Evolutionary conservation across 164 flowering plant genomes (phyloP).

Genomic region (Sedum album): DNA sequence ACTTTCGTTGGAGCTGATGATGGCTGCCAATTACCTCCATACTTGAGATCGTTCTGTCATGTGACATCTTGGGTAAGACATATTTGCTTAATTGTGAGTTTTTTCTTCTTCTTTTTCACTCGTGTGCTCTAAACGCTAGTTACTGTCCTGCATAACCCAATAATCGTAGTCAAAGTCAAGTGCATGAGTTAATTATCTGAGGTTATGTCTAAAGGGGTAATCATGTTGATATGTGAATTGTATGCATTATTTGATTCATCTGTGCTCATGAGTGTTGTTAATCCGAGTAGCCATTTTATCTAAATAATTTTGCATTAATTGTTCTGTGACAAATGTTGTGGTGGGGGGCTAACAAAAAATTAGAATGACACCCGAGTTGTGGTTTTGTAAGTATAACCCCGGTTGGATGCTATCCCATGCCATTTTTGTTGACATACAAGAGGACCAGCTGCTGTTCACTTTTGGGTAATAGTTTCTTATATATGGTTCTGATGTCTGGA

Average conservation of each 20-base stretch:
- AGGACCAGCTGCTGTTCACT: neutral
- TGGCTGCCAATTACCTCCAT: constrained; percentile 91
- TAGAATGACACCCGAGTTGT: too few relatives aligned
- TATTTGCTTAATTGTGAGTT: too few relatives aligned
- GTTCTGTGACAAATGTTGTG: too few relatives aligned
- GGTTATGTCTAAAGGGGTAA: neutral
- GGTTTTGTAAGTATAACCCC: neutral
- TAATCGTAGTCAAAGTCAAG: too few relatives aligned
- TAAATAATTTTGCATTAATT: too few relatives aligned
- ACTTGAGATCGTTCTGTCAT: constrained; percentile 40
- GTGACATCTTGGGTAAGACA: too few relatives aligned
- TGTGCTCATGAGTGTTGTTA: neutral
- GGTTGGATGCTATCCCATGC: neutral
- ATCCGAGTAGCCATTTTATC: neutral
- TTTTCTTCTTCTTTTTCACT: neutral
- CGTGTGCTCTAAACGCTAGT: too few relatives aligned
- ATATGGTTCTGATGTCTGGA: neutral
- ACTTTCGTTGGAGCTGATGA: constrained; percentile 78
- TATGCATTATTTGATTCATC: neutral
- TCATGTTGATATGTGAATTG: neutral
- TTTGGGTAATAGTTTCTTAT: neutral
- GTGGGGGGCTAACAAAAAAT: too few relatives aligned
- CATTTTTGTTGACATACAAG: too few relatives aligned
- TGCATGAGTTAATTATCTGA: too few relatives aligned
- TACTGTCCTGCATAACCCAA: too few relatives aligned